Percentiles rank a stretch among this genome's conserved stretches.
Conservation (phyloP, 352 stramenopile genomes). For the Pythium sukuiense region DNA sequence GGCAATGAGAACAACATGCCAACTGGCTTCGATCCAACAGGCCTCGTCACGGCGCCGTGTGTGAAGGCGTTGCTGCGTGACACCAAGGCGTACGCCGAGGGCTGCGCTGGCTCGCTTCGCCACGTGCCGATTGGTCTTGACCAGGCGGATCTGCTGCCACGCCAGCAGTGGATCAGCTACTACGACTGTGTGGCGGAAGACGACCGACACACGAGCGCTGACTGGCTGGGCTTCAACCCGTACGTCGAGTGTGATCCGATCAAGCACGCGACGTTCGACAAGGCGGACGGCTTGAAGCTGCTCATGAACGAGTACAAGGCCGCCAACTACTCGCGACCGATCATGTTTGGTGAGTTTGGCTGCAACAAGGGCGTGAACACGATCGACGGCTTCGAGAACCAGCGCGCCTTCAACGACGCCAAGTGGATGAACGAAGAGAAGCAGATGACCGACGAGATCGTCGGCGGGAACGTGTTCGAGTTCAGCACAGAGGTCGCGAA, state of each 20-base stretch:
- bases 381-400: slow-evolving; percentile 47
- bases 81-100: slow-evolving; percentile 44
- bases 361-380: slow-evolving; percentile 56
- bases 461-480: slow-evolving; percentile 45
- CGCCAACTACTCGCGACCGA: slow-evolving; percentile 36
- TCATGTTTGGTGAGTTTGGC: slow-evolving; percentile 64
- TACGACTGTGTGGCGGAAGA: slow-evolving; percentile 68
- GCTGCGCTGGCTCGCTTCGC: slow-evolving; percentile 42
- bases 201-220: slow-evolving; percentile 35
- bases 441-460: slow-evolving; percentile 39
- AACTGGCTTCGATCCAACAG: too few relatives aligned
- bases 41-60: slow-evolving; percentile 44
- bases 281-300: slow-evolving; percentile 41
- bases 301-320: slow-evolving; percentile 54
- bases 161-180: slow-evolving; percentile 66
- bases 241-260: slow-evolving; percentile 57
- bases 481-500: slow-evolving; percentile 44
- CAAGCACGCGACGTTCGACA: slow-evolving; percentile 35
- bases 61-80: slow-evolving; percentile 75
- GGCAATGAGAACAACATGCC: slow-evolving; percentile 52
- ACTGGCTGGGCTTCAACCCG: slow-evolving; percentile 59
- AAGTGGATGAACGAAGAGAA: slow-evolving; percentile 49
- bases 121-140: slow-evolving; percentile 73
- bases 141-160: slow-evolving; percentile 65
- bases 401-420: slow-evolving; percentile 49